Evolutionary conservation across 305 asterid genomes (phyloP), one percentile per base, ranked within the genome.

Genomic region (Fraxinus baroniana): DNA sequence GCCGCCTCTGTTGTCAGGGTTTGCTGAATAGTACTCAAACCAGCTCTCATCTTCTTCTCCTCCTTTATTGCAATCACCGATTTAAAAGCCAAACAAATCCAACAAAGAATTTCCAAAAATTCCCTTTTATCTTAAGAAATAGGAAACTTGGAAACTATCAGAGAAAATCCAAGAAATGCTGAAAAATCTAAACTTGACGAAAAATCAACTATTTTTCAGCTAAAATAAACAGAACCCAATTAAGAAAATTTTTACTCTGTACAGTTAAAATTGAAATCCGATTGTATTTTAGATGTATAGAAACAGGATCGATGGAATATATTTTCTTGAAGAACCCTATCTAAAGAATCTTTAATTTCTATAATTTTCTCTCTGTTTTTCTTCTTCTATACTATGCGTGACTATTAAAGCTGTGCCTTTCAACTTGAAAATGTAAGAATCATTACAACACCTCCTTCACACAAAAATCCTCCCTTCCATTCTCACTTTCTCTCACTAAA

Each of bases 1-100:
- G 98, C 93, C 0, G 97, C 98, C 76, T 95, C 98, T 0, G 95
- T 91, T 5, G 98, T 93, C 26, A 95, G 88, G 6, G 97, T 95
- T 86, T 95, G 98, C 83, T 91, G 96, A 82, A 94, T 93, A n/a
- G 96, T 91, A 83, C 93, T 93, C 86, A 92, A 82, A 2, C 97
- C 97, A 1, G 96, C 94, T 90, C 97, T 93, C 99, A 94, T 95
- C 72, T 89, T 86, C 77, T 41, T 52, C 70, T 41, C 41, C 64
- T 52, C 62, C 83, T 72, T 7, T 37, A 49, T 55, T 74, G 36
- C 46, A 79, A 81, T 78, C 26, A 35, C 77, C 24, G 72, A 36
- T 71, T 73, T 68, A 39, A 7, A 80, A 3, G 39, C 26, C 44
- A 55, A 72, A 41, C 18, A 79, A 85, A 88, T 80, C 87, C 44